phyloP scores from a whole-genome alignment of 2,329 filamentous ascomycete species.

The Colletotrichum limetticola region DNA sequence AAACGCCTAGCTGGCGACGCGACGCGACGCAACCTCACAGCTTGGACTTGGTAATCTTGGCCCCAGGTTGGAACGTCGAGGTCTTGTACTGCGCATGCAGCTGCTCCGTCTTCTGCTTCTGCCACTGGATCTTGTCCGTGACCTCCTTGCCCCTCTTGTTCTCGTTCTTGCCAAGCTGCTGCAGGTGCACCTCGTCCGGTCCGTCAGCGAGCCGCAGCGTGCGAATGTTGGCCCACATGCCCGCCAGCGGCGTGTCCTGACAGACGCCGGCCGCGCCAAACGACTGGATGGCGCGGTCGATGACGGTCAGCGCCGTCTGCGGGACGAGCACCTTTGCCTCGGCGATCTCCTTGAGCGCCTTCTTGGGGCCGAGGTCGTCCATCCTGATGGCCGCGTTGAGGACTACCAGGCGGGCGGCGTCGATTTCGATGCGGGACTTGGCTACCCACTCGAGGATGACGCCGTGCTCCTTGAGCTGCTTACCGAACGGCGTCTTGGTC shows the following conservation, averaged over 20 bases:
- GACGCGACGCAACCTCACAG: conserved; percentile 46
- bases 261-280: conserved; percentile 91
- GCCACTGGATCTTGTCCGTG: conserved; percentile 69
- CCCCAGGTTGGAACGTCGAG: conserved; percentile 59
- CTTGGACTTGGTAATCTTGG: conserved; percentile 60
- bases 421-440: conserved; percentile 91
- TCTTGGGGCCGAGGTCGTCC: conserved; percentile 88
- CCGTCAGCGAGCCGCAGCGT: conserved; percentile 91
- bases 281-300: conserved; percentile 93
- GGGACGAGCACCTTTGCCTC: conserved; percentile 95
- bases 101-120: conserved; percentile 73
- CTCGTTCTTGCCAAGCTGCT: conserved; percentile 85
- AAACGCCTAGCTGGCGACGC: conserved; percentile 1
- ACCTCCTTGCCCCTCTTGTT: conserved; percentile 75
- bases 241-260: conserved; percentile 92
- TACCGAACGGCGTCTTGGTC: conserved; percentile 89
- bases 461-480: conserved; percentile 87
- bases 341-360: conserved; percentile 91
- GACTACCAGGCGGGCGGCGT: conserved; percentile 88
- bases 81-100: conserved; percentile 70
- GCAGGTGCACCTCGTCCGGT: conserved; percentile 92
- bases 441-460: conserved; percentile 97
- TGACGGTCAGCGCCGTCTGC: conserved; percentile 82
- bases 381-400: conserved; percentile 96
- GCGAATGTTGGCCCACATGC: conserved; percentile 82